Evolutionary conservation across 306 rosid genomes (phyloP).

Genomic region (Notholithocarpus densiflorus): DNA sequence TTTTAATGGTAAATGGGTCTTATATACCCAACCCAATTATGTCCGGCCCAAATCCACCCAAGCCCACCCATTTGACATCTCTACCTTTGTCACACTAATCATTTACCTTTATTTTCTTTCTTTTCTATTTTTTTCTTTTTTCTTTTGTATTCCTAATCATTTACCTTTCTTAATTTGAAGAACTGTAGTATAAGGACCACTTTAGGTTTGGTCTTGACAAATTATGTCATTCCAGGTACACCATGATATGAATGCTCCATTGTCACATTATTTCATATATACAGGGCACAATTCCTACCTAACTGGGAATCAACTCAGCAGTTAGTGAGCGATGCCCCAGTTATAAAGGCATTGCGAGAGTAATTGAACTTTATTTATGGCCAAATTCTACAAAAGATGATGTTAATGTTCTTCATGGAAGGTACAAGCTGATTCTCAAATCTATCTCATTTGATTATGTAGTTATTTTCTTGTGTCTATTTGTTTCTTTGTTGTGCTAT

Average conservation of each 20-base stretch:
- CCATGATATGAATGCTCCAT: slow-evolving; percentile 87
- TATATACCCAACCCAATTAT: too few species aligned
- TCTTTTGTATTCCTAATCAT: too few species aligned
- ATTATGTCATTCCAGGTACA: slow-evolving; percentile 63
- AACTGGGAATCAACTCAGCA: slow-evolving; percentile 92
- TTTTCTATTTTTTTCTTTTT: too few species aligned
- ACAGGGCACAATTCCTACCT: slow-evolving; percentile 97
- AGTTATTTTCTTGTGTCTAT: background rate
- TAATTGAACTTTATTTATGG: slow-evolving; percentile 87
- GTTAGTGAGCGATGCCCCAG: slow-evolving; percentile 83
- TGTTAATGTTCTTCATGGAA: slow-evolving; percentile 76
- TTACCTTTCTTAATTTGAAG: background rate
- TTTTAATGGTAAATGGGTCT: too few species aligned
- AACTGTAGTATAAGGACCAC: background rate
- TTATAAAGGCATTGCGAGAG: slow-evolving; percentile 71
- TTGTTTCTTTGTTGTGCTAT: background rate
- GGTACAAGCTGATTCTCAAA: slow-evolving; percentile 42
- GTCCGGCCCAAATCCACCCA: too few species aligned
- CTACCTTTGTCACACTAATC: background rate
- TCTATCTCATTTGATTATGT: slow-evolving; percentile 10
- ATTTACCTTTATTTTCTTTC: background rate
- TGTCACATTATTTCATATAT: slow-evolving; percentile 91
- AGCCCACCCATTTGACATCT: too few species aligned
- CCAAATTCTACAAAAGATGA: slow-evolving; percentile 76
- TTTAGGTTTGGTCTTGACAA: slow-evolving; percentile 25